Evolutionary conservation across 495 filamentous ascomycete species (phyloP).

Genomic region (Trichoderma orchidacearum): DNA sequence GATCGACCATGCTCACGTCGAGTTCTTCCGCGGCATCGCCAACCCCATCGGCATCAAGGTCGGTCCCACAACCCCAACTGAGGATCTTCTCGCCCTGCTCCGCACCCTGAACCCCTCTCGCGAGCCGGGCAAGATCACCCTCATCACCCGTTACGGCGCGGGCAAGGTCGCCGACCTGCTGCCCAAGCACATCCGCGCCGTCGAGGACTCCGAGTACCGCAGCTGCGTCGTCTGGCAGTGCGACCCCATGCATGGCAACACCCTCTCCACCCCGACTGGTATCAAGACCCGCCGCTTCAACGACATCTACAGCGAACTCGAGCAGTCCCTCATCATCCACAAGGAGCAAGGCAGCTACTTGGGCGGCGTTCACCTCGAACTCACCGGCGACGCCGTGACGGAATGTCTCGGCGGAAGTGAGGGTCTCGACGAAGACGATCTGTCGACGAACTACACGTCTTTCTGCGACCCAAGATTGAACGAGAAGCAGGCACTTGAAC

Average conservation of each 20-base stretch:
- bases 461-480: slow-evolving; percentile 94
- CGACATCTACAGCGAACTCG: slow-evolving; percentile 74
- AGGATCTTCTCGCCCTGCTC: slow-evolving; percentile 63
- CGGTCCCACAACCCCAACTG: slow-evolving; percentile 62
- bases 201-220: slow-evolving; percentile 51
- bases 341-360: slow-evolving; percentile 68
- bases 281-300: slow-evolving; percentile 85
- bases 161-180: slow-evolving; percentile 55
- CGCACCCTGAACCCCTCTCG: slow-evolving; percentile 69
- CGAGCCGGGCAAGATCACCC: slow-evolving; percentile 81
- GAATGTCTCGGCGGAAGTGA: slow-evolving; percentile 90
- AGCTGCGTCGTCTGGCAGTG: slow-evolving; percentile 91
- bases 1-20: slow-evolving; percentile 81
- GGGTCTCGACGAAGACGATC: slow-evolving; percentile 72
- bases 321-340: slow-evolving; percentile 69
- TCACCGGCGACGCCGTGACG: slow-evolving; percentile 92
- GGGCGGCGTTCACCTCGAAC: slow-evolving; percentile 86
- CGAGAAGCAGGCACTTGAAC: slow-evolving; percentile 92
- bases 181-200: slow-evolving; percentile 72
- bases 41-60: slow-evolving; percentile 97
- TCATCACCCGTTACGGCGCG: slow-evolving; percentile 91
- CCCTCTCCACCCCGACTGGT: slow-evolving; percentile 49
- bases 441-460: slow-evolving; percentile 77
- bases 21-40: slow-evolving; percentile 91
- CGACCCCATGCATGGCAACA: slow-evolving; percentile 97